Conservation (phyloP, 2,329 filamentous ascomycete genomes). For the Tolypocladium tundrense region DNA sequence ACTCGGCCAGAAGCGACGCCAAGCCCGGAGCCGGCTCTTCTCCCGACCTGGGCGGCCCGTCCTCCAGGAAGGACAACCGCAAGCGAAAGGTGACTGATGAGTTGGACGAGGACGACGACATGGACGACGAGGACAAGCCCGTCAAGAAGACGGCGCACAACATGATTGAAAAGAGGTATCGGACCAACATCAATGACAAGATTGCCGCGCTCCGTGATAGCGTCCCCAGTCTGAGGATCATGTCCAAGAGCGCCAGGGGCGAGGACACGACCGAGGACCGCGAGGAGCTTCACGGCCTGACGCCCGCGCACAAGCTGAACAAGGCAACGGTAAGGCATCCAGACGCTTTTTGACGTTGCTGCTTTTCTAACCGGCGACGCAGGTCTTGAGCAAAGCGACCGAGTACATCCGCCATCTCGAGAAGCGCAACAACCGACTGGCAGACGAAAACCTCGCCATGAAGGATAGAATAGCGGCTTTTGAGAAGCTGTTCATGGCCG, state of each 20-base stretch:
- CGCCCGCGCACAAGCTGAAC: slow-evolving; percentile 88
- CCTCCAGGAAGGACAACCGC: slow-evolving; percentile 34
- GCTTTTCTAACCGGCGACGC: background rate
- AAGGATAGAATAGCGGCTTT: slow-evolving; percentile 67
- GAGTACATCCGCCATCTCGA: slow-evolving; percentile 94
- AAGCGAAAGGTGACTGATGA: slow-evolving; percentile 63
- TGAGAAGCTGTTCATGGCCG: slow-evolving; percentile 69
- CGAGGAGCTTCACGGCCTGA: slow-evolving; percentile 64
- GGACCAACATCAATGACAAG: slow-evolving; percentile 94
- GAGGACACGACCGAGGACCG: slow-evolving; percentile 64
- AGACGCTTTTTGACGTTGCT: no score
- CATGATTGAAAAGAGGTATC: slow-evolving; percentile 95
- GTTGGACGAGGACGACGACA: slow-evolving; percentile 41
- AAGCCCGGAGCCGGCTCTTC: slow-evolving; percentile 44
- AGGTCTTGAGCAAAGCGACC: slow-evolving; percentile 84
- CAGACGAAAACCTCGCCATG: slow-evolving; percentile 71
- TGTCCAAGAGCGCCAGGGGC: slow-evolving; percentile 60
- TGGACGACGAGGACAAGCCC: slow-evolving; percentile 43
- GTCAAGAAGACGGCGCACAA: slow-evolving; percentile 93
- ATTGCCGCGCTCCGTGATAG: slow-evolving; percentile 87
- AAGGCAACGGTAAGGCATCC: slow-evolving; percentile 66
- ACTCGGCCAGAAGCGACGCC: slow-evolving; percentile 39
- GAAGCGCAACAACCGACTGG: slow-evolving; percentile 73
- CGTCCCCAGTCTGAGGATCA: slow-evolving; percentile 79
- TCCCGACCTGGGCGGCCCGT: slow-evolving; percentile 40